These are phyloP conservation scores for Corymbia calophylla DNA, from an alignment of 441 rosid species.

Conservation along the genomic window DNA sequence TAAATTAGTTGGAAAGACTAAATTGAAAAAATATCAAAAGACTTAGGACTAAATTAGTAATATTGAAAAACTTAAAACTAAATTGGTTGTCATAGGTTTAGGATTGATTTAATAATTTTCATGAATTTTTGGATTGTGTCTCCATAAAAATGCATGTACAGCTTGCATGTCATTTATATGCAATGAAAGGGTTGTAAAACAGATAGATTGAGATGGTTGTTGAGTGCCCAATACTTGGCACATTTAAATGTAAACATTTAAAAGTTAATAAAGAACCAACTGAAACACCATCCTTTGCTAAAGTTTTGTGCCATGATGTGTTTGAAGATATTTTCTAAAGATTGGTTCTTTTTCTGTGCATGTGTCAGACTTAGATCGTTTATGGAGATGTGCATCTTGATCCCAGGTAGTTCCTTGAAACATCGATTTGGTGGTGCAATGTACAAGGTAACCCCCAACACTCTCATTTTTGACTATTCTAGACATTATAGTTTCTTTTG, in stretches of 20 bases:
- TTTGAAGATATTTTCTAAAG: not conserved
- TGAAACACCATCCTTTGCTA: not conserved
- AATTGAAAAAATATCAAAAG: not conserved
- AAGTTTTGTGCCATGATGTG: not conserved
- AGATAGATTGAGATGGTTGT: not conserved
- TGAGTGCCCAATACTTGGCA: not conserved
- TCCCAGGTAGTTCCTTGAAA: constrained; percentile 67
- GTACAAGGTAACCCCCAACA: constrained; percentile 44
- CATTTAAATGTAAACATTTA: not conserved
- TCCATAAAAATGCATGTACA: not conserved
- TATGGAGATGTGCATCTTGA: constrained; percentile 89
- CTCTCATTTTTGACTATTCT: not conserved
- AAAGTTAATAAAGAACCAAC: not conserved
- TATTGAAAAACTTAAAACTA: not conserved
- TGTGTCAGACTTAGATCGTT: constrained; percentile 73
- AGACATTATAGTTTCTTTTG: not conserved
- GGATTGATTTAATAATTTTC: not conserved
- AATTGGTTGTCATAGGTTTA: not conserved
- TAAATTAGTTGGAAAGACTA: not conserved
- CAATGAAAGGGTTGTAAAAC: not conserved
- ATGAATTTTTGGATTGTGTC: not conserved
- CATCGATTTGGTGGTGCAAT: constrained; percentile 24
- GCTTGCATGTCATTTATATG: not conserved
- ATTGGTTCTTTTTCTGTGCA: not conserved
- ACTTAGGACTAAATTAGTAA: not conserved